Evolutionary conservation across 495 filamentous ascomycete genomes (phyloP).

Genomic region (Letharia columbiana): DNA sequence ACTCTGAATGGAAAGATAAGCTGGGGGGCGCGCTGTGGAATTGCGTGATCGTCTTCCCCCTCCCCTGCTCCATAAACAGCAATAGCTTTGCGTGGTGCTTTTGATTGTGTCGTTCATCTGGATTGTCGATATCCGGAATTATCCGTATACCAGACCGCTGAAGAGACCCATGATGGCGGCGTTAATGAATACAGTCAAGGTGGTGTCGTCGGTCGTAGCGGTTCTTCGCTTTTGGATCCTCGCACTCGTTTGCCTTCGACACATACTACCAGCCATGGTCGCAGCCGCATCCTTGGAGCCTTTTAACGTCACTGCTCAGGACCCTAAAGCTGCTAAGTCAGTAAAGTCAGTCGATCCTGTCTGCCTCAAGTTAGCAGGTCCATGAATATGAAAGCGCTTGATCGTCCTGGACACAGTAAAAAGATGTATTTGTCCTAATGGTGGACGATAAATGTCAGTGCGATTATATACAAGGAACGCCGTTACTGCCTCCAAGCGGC

Average conservation of each 20-base stretch:
- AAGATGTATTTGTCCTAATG: not conserved
- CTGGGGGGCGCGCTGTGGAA: not conserved
- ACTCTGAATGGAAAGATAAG: not conserved
- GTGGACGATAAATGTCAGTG: not conserved
- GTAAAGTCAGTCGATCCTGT: not conserved
- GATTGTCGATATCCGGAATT: too few species aligned
- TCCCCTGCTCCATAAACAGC: not conserved
- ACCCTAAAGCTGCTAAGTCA: not conserved
- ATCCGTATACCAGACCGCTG: too few species aligned
- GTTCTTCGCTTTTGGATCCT: not conserved
- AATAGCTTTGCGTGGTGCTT: not conserved
- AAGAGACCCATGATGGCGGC: too few species aligned
- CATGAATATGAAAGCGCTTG: not conserved
- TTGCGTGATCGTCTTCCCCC: not conserved
- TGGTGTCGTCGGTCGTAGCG: not conserved
- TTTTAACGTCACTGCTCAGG: conserved; percentile 1
- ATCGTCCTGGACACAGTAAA: not conserved
- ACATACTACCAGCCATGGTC: not conserved
- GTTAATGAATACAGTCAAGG: not conserved
- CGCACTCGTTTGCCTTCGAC: not conserved
- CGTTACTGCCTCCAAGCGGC: not conserved
- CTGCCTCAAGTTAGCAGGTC: not conserved
- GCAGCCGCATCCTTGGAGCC: not conserved
- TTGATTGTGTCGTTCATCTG: not conserved
- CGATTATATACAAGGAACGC: not conserved